Conservation (phyloP, 306 rosid species). For the Malus orientalis region DNA sequence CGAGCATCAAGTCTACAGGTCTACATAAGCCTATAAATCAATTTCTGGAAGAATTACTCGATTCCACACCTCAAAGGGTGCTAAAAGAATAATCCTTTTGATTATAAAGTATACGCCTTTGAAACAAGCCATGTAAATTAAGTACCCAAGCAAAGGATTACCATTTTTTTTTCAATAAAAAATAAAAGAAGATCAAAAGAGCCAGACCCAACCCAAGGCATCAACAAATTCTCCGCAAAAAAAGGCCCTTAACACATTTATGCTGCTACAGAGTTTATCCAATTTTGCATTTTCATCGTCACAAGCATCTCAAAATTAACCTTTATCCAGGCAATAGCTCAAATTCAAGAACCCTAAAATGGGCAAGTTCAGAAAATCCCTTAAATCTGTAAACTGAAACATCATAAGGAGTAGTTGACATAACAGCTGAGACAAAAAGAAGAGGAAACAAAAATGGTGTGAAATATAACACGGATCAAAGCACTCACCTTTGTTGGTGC, state of each 20-base stretch:
- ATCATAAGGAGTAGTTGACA: background rate
- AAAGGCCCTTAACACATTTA: background rate
- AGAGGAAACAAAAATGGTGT: background rate
- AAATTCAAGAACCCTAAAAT: background rate
- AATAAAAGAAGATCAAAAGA: background rate
- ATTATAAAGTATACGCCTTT: background rate
- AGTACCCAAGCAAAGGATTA: background rate
- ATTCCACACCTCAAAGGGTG: background rate
- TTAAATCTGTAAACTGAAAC: background rate
- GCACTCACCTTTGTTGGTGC: background rate
- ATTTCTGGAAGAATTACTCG: background rate
- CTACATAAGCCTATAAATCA: background rate
- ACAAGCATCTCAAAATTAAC: background rate
- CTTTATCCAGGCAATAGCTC: background rate
- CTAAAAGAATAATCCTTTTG: background rate
- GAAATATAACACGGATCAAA: background rate
- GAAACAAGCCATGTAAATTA: background rate
- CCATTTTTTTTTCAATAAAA: background rate
- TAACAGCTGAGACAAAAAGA: background rate
- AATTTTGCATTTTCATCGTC: background rate
- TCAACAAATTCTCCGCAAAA: background rate
- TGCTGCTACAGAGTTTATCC: background rate
- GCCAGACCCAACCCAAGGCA: background rate
- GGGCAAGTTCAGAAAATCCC: background rate
- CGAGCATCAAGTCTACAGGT: background rate